A percentile compares a stretch with the other conserved stretches of the same genome.
phyloP scores from a whole-genome alignment of 805 yeast species.

The Candida koratica region DNA sequence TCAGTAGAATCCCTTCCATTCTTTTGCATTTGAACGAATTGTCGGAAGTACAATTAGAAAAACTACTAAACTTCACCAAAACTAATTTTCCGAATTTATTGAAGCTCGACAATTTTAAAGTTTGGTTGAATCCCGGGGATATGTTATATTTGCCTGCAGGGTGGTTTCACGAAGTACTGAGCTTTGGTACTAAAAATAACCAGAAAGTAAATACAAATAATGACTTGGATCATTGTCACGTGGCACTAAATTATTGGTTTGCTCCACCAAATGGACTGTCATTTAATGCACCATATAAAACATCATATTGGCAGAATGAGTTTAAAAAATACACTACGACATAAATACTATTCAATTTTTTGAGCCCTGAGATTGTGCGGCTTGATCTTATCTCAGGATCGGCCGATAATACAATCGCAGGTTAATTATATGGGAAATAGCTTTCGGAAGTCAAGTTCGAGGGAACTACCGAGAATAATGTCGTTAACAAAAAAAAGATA shows the following conservation, averaged over 20 bases:
- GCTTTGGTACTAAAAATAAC: too few species aligned
- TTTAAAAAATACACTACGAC: slow-evolving; percentile 33
- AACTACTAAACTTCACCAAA: slow-evolving; percentile 35
- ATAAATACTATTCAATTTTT: too few species aligned
- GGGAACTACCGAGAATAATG: too few species aligned
- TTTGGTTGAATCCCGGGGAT: slow-evolving; percentile 56
- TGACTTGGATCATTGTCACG: slow-evolving; percentile 35
- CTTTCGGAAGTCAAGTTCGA: too few species aligned
- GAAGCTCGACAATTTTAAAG: slow-evolving; percentile 38
- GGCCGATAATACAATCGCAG: too few species aligned
- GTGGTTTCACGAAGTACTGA: slow-evolving; percentile 80
- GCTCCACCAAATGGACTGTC: slow-evolving; percentile 51
- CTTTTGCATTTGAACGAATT: slow-evolving; percentile 53
- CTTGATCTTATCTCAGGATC: too few species aligned
- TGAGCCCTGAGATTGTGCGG: too few species aligned
- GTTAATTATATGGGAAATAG: too few species aligned
- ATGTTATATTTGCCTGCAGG: slow-evolving; percentile 72
- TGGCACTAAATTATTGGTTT: slow-evolving; percentile 74
- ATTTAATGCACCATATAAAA: slow-evolving; percentile 38
- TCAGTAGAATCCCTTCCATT: slow-evolving; percentile 60
- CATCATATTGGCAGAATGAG: slow-evolving; percentile 53
- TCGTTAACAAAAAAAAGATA: too few species aligned
- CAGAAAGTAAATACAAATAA: slow-evolving; percentile 7
- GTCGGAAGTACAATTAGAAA: neutral
- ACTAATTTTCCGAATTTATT: slow-evolving; percentile 48